Percentiles rank a stretch among this genome's conserved stretches.
Evolutionary conservation across 2,329 filamentous ascomycete species (phyloP).

Genomic region (Pseudogymnoascus sp.): DNA sequence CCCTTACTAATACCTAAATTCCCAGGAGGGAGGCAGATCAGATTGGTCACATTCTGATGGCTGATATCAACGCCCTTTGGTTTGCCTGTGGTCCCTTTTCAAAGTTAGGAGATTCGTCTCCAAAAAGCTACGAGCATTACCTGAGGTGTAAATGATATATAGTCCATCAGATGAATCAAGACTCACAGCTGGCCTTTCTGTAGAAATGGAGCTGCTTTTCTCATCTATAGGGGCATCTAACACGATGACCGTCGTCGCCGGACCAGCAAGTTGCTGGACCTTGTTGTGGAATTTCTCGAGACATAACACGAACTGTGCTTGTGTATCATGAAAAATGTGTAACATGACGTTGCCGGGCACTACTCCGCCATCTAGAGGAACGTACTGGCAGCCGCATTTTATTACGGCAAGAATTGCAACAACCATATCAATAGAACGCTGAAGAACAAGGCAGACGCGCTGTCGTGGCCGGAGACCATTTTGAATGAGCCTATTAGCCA

Average conservation of each 20-base stretch:
- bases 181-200: slow-evolving; percentile 12
- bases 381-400: slow-evolving; percentile 50
- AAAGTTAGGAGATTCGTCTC: slow-evolving; percentile 23
- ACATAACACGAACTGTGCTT: slow-evolving; percentile 39
- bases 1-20: slow-evolving; percentile 42
- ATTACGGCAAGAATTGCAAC: slow-evolving; percentile 48
- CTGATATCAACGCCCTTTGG: slow-evolving; percentile 52
- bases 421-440: slow-evolving; percentile 47
- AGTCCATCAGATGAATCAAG: slow-evolving; percentile 14
- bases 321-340: slow-evolving; percentile 41
- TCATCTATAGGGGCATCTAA: slow-evolving; percentile 11
- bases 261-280: slow-evolving; percentile 18
- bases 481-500: slow-evolving; percentile 33
- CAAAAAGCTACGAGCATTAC: slow-evolving; percentile 34
- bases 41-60: slow-evolving; percentile 47
- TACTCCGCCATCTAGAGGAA: slow-evolving; percentile 49
- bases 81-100: slow-evolving; percentile 41
- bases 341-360: slow-evolving; percentile 40
- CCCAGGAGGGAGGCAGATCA: slow-evolving; percentile 42
- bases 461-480: slow-evolving; percentile 37
- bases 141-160: slow-evolving; percentile 22
- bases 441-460: slow-evolving; percentile 46
- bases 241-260: slow-evolving; percentile 12
- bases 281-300: slow-evolving; percentile 29
- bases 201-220: background rate